phyloP scores from a whole-genome alignment of 768 basidiomycete species.

The Crassisporium funariophilum region DNA sequence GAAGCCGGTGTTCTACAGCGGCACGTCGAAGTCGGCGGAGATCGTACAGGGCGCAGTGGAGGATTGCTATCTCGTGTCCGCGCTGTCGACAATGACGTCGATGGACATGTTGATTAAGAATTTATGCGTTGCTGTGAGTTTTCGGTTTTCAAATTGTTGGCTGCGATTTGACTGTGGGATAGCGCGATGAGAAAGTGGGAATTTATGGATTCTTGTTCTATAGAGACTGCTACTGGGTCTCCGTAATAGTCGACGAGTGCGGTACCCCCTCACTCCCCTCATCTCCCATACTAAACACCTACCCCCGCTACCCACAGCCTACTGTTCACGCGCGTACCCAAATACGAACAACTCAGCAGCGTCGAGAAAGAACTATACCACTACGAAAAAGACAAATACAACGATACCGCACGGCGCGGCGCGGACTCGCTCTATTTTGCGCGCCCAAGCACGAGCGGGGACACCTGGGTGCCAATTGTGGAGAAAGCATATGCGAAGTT shows the following conservation, averaged over 20 bases:
- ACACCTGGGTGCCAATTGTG: constrained; percentile 59
- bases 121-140: constrained; percentile 42
- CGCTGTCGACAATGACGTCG: constrained; percentile 50
- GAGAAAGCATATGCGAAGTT: constrained; percentile 64
- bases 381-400: constrained; percentile 49
- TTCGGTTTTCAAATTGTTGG: background rate
- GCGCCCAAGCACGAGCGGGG: constrained; percentile 43
- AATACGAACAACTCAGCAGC: constrained; percentile 48
- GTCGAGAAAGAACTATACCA: constrained; percentile 49
- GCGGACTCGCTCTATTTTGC: constrained; percentile 53
- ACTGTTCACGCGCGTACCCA: constrained; percentile 50
- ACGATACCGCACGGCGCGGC: constrained; percentile 45
- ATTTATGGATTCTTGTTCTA: constrained; percentile 64
- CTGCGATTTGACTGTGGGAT: constrained; percentile 2
- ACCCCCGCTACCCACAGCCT: constrained; percentile 32
- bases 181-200: constrained; percentile 54
- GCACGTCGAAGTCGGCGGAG: constrained; percentile 40
- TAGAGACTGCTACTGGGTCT: constrained; percentile 52
- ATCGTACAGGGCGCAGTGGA: constrained; percentile 52
- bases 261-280: constrained; percentile 12
- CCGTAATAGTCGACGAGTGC: constrained; percentile 60
- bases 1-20: constrained; percentile 51
- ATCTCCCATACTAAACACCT: background rate
- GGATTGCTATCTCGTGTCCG: constrained; percentile 58
- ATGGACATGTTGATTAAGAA: constrained; percentile 48